Percentiles rank a stretch among this genome's conserved stretches.
These are phyloP conservation scores for Trichosporon sp. DNA, from an alignment of 1,284 basidiomycete species.

Conservation along the genomic window DNA sequence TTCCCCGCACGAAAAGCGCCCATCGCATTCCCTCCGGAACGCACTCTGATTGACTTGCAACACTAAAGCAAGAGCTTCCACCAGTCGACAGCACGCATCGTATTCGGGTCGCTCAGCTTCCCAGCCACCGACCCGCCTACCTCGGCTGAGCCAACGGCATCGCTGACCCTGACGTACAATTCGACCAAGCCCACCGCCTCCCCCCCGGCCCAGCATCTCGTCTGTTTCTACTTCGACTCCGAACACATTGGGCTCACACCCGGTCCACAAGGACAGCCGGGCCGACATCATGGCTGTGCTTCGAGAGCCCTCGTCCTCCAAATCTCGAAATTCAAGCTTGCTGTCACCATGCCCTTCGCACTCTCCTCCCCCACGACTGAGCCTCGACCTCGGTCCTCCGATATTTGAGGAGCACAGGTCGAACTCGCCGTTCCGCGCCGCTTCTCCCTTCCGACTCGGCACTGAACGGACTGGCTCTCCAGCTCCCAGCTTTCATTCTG, in stretches of 20 bases:
- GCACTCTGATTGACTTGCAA: not conserved
- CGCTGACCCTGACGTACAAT: not conserved
- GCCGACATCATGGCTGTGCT: slow-evolving; percentile 1
- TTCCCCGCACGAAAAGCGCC: not conserved
- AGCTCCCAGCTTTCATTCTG: not conserved
- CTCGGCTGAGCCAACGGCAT: not conserved
- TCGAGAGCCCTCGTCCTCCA: not conserved
- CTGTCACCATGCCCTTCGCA: not conserved
- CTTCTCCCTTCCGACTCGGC: not conserved
- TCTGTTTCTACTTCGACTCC: not conserved
- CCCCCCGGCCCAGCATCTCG: not conserved
- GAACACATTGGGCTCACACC: not conserved
- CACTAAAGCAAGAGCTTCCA: not conserved
- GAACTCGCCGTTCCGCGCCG: not conserved
- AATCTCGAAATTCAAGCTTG: not conserved
- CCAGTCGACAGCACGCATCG: not conserved
- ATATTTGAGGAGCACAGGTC: not conserved
- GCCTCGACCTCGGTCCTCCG: not conserved
- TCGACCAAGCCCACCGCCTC: not conserved
- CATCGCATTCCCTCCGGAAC: not conserved
- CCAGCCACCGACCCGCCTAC: not conserved
- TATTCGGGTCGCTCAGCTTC: not conserved
- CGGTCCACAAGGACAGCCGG: not conserved
- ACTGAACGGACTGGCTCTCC: not conserved
- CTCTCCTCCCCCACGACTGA: not conserved